These are phyloP conservation scores for Penicillium cosmopolitanum DNA, from an alignment of 495 filamentous ascomycete genomes.

Conservation along the genomic window DNA sequence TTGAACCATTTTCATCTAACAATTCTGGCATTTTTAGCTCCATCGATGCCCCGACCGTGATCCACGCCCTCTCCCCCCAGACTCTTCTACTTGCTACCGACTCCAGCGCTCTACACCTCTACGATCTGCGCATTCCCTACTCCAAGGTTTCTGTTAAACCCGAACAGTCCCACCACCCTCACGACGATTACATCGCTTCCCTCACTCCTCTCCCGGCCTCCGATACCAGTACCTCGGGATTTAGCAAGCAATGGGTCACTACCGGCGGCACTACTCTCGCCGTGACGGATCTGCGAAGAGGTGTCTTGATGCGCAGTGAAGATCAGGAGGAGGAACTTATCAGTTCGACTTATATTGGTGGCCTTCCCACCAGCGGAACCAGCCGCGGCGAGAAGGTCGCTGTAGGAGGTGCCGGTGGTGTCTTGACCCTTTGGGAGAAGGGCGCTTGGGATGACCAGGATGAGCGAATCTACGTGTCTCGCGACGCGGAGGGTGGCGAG, in stretches of 20 bases:
- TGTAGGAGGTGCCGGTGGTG: slow-evolving; percentile 77
- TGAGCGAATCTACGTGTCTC: slow-evolving; percentile 76
- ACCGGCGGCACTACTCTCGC: slow-evolving; percentile 90
- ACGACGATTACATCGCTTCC: slow-evolving; percentile 91
- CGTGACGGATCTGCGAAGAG: slow-evolving; percentile 82
- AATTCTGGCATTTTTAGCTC: slow-evolving; percentile 26
- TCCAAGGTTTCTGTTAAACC: slow-evolving; percentile 60
- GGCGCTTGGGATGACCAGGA: slow-evolving; percentile 95
- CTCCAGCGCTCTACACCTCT: slow-evolving; percentile 84
- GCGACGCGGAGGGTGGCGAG: slow-evolving; percentile 59
- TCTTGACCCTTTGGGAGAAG: slow-evolving; percentile 90
- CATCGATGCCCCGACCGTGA: slow-evolving; percentile 70
- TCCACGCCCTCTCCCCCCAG: slow-evolving; percentile 82
- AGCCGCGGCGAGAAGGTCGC: slow-evolving; percentile 74
- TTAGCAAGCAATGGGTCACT: slow-evolving; percentile 88
- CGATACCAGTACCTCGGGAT: slow-evolving; percentile 76
- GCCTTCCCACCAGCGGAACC: slow-evolving; percentile 63
- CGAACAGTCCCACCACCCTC: slow-evolving; percentile 78
- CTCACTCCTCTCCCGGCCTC: slow-evolving; percentile 82
- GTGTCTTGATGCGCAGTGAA: slow-evolving; percentile 82
- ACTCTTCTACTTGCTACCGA: slow-evolving; percentile 90
- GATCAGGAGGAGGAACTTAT: slow-evolving; percentile 93
- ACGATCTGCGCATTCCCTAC: slow-evolving; percentile 78
- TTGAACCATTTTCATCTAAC: background rate
- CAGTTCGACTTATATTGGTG: slow-evolving; percentile 71